Percentiles rank a stretch among this genome's conserved stretches.
phyloP scores from a whole-genome alignment of 1,284 basidiomycete species.

The Rhodotorula sp. region DNA sequence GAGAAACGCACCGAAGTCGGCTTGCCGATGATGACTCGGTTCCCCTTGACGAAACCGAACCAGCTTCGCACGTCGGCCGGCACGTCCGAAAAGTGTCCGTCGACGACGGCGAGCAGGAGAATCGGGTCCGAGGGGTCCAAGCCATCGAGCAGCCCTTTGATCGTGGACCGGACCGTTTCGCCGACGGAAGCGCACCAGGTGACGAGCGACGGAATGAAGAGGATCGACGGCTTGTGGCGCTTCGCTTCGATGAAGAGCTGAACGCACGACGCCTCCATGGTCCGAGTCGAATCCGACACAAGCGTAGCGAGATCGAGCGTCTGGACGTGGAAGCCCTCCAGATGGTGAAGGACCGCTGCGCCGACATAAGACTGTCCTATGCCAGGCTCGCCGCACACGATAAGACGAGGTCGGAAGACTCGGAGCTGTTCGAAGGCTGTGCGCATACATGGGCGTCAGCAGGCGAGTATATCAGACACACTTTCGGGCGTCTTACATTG shows the following conservation, averaged over 20 bases:
- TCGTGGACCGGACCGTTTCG: constrained; percentile 79
- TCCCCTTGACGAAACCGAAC: constrained; percentile 80
- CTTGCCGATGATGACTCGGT: constrained; percentile 63
- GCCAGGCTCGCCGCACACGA: constrained; percentile 77
- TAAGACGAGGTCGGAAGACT: constrained; percentile 83
- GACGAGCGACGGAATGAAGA: constrained; percentile 87
- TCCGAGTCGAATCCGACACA: constrained; percentile 84
- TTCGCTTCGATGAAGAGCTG: constrained; percentile 98
- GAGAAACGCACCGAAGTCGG: constrained; percentile 54
- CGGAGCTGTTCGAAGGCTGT: constrained; percentile 87
- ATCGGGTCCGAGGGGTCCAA: constrained; percentile 88
- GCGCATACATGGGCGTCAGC: constrained; percentile 5
- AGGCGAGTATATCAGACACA: not conserved
- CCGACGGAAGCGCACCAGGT: constrained; percentile 84
- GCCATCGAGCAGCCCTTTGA: constrained; percentile 86
- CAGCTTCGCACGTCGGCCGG: constrained; percentile 82
- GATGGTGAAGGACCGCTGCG: constrained; percentile 83
- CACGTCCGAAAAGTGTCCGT: constrained; percentile 68
- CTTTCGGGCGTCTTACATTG: constrained; percentile 62
- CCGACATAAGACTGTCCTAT: constrained; percentile 92
- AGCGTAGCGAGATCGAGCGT: constrained; percentile 86
- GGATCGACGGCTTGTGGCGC: constrained; percentile 90
- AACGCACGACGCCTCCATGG: constrained; percentile 86
- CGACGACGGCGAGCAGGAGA: constrained; percentile 82
- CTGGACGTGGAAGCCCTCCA: constrained; percentile 95